phyloP scores from a whole-genome alignment of 441 rosid genomes.

The Mallotus japonicus region DNA sequence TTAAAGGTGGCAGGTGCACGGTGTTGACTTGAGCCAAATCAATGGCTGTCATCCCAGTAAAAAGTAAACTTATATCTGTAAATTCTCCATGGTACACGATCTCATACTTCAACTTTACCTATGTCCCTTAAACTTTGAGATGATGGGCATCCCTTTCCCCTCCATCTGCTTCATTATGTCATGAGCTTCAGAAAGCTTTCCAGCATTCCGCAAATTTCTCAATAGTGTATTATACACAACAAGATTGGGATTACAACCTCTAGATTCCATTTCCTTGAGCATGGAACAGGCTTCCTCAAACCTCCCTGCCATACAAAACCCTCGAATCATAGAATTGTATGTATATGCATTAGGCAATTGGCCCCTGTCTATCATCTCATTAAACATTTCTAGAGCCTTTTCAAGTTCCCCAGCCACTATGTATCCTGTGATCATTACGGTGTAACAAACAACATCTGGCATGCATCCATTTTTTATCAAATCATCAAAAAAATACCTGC shows the following conservation, averaged over 20 bases:
- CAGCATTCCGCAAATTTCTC: conserved; percentile 68
- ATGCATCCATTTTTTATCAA: conserved; percentile 62
- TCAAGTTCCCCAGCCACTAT: conserved; percentile 66
- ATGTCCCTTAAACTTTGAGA: conserved; percentile 50
- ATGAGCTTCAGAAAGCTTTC: conserved; percentile 72
- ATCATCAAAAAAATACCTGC: conserved; percentile 71
- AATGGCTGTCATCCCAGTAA: conserved; percentile 16
- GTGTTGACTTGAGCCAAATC: conserved; percentile 19
- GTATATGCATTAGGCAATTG: conserved; percentile 84
- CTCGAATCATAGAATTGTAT: conserved; percentile 81
- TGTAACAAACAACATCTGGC: conserved; percentile 85
- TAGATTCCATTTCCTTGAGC: conserved; percentile 82
- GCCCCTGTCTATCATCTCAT: conserved; percentile 67
- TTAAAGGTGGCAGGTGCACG: conserved; percentile 22
- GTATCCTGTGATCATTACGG: conserved; percentile 78
- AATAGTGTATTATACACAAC: conserved; percentile 81
- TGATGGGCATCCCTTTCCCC: conserved; percentile 63
- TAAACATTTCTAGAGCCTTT: conserved; percentile 63
- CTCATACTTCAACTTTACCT: conserved; percentile 40
- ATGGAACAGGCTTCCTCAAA: conserved; percentile 67
- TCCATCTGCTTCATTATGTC: conserved; percentile 63
- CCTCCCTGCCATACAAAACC: conserved; percentile 73
- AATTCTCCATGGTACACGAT: conserved; percentile 13
- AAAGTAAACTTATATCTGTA: conserved; percentile 21
- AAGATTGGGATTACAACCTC: conserved; percentile 85